Evolutionary conservation across 805 yeast species (phyloP).

Genomic region (Metschnikowia vanudenii): DNA sequence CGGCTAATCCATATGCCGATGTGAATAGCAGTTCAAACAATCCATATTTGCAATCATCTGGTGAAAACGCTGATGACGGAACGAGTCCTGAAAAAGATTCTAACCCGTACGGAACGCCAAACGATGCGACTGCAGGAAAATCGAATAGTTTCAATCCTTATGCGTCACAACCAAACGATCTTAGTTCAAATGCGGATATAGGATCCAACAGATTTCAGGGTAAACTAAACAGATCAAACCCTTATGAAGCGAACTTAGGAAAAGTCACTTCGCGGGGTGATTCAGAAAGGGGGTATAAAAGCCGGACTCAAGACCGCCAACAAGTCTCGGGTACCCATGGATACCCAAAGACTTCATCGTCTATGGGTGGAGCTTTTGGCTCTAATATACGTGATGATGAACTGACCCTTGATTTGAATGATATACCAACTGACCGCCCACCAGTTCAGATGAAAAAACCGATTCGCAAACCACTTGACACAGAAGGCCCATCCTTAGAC

Average conservation of each 20-base stretch:
- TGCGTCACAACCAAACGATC: background rate
- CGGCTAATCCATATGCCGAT: conserved; percentile 43
- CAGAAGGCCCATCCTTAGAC: conserved; percentile 30
- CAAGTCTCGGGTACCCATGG: background rate
- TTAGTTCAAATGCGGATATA: background rate
- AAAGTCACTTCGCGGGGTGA: background rate
- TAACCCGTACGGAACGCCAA: background rate
- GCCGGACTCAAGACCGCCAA: background rate
- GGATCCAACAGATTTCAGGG: background rate
- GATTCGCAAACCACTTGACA: conserved; percentile 19
- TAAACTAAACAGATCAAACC: background rate
- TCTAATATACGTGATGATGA: conserved; percentile 22
- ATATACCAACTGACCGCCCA: conserved; percentile 34
- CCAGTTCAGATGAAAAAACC: conserved; percentile 24
- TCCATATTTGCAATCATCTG: conserved; percentile 13
- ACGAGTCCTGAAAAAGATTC: background rate
- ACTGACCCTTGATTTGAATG: conserved; percentile 40
- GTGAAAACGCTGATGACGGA: background rate
- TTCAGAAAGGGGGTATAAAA: background rate
- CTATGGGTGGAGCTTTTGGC: background rate
- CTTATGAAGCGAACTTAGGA: background rate
- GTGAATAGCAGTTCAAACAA: conserved; percentile 17
- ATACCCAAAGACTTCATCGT: background rate
- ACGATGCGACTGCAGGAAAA: background rate
- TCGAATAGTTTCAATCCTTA: conserved; percentile 11